Conservation (phyloP, 805 yeast genomes). For the Candida vartiovaarae region DNA sequence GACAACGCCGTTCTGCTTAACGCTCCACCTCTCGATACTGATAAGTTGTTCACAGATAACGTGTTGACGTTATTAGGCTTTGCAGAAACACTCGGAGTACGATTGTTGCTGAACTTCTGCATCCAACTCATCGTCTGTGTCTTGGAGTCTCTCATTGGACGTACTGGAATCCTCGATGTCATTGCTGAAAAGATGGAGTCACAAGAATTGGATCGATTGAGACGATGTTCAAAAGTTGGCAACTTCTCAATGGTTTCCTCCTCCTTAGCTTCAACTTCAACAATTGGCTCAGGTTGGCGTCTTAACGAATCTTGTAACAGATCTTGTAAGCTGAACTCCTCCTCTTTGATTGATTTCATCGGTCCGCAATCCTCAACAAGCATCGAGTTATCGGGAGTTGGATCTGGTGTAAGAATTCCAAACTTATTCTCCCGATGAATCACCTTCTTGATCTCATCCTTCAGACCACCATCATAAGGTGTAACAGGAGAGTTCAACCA, state of each 20-base stretch:
- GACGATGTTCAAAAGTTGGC: constrained; percentile 19
- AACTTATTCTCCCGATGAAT: neutral
- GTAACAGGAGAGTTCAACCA: constrained; percentile 5
- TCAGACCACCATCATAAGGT: neutral
- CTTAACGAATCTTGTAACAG: neutral
- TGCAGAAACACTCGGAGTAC: neutral
- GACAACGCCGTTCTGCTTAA: constrained; percentile 7
- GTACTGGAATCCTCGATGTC: constrained; percentile 16
- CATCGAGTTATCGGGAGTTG: neutral
- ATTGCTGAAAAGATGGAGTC: constrained; percentile 23
- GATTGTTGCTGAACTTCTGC: constrained; percentile 12
- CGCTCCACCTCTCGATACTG: constrained; percentile 2
- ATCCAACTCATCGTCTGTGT: constrained; percentile 23
- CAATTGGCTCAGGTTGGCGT: neutral
- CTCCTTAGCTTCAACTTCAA: neutral
- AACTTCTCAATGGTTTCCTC: constrained; percentile 1
- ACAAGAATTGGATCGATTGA: constrained; percentile 25
- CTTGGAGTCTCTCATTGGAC: constrained; percentile 16
- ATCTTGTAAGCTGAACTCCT: neutral
- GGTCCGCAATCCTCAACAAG: neutral
- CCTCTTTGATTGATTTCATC: neutral
- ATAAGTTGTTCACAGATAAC: constrained; percentile 2
- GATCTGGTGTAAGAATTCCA: neutral
- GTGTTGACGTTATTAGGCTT: constrained; percentile 6
- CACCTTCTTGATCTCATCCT: neutral